Evolutionary conservation across 495 filamentous ascomycete genomes (phyloP).

Genomic region (Trichoderma reesei): DNA sequence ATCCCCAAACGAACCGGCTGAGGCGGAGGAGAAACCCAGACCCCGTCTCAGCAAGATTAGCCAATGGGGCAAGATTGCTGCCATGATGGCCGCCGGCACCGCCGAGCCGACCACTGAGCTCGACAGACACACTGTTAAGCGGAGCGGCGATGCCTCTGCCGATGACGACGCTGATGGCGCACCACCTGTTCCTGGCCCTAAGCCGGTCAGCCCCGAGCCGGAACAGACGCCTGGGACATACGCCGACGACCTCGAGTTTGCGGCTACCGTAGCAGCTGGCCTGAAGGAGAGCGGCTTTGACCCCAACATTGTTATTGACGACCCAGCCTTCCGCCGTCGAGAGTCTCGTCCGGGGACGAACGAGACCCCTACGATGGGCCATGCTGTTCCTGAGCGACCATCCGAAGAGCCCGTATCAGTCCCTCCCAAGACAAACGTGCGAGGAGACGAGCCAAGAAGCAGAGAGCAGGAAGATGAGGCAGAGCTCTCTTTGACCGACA

Average conservation of each 20-base stretch:
- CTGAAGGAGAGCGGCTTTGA: constrained; percentile 60
- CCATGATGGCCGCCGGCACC: constrained; percentile 26
- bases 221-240: constrained; percentile 40
- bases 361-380: constrained; percentile 18
- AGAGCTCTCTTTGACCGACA: constrained; percentile 10
- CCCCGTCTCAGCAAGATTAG: constrained; percentile 22
- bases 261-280: constrained; percentile 60
- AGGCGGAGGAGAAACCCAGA: constrained; percentile 18
- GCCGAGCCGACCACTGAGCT: background rate
- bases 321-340: constrained; percentile 51
- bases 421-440: too few species aligned
- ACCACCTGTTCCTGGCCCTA: constrained; percentile 28
- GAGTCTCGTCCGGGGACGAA: constrained; percentile 56
- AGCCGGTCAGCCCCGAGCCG: constrained; percentile 25
- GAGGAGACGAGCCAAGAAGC: background rate
- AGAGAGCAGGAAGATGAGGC: constrained; percentile 19
- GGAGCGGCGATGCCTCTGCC: background rate
- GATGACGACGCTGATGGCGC: constrained; percentile 18
- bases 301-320: constrained; percentile 57
- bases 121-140: background rate
- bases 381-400: background rate
- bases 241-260: constrained; percentile 55
- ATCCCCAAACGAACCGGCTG: constrained; percentile 18
- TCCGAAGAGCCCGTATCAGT: background rate
- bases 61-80: constrained; percentile 32